A percentile compares a stretch with the other conserved stretches of the same genome.
These are phyloP conservation scores for Fusarium heterosporum DNA, from an alignment of 2,329 filamentous ascomycete species.

Conservation along the genomic window DNA sequence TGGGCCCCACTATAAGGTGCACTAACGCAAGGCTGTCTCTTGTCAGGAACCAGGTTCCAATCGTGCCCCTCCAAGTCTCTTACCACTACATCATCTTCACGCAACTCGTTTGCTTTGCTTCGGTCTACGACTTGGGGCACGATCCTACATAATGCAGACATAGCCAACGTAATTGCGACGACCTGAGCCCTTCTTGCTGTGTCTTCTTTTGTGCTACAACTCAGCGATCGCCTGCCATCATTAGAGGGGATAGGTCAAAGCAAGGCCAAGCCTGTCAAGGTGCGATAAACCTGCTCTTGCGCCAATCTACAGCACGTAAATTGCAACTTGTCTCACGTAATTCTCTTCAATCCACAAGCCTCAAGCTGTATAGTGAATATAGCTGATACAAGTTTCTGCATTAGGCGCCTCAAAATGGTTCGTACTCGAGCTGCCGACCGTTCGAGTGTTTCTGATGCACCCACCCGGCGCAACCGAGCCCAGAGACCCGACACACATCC, in stretches of 20 bases:
- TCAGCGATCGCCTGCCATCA: background rate
- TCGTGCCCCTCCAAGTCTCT: slow-evolving; percentile 44
- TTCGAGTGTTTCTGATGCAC: slow-evolving; percentile 14
- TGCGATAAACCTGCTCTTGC: slow-evolving; percentile 32
- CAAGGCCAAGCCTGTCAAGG: slow-evolving; percentile 19
- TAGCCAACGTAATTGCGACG: background rate
- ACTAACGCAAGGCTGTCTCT: slow-evolving; percentile 40
- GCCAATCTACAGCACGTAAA: slow-evolving; percentile 11
- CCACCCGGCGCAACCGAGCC: slow-evolving; percentile 43
- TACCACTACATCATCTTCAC: slow-evolving; percentile 34
- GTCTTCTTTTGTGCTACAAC: background rate
- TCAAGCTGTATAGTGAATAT: background rate
- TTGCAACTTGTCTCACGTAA: background rate
- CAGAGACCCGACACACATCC: slow-evolving; percentile 29
- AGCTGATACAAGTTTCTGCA: slow-evolving; percentile 21
- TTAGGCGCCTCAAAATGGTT: slow-evolving; percentile 42
- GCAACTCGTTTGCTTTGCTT: slow-evolving; percentile 6
- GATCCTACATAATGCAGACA: background rate
- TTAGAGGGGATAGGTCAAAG: slow-evolving; percentile 4
- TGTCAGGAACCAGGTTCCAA: slow-evolving; percentile 29
- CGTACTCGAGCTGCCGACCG: slow-evolving; percentile 45
- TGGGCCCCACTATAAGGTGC: slow-evolving; percentile 1
- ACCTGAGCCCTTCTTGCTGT: background rate
- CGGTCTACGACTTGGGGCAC: background rate
- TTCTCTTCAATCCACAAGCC: no score